These are phyloP conservation scores for Ichthyophonus hoferi DNA, from an alignment of 208 protist genomes.

Conservation along the genomic window DNA sequence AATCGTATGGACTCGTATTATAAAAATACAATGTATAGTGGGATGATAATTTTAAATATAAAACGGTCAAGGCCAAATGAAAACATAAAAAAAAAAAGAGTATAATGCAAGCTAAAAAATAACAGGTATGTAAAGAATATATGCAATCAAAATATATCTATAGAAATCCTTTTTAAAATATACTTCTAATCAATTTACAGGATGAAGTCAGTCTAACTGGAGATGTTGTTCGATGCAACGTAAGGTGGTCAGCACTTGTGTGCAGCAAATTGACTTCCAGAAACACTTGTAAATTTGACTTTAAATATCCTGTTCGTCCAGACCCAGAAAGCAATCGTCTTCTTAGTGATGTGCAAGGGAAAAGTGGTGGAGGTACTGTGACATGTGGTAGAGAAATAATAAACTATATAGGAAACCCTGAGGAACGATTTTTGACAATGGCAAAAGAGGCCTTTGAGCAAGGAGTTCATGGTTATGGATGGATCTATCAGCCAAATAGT, in stretches of 20 bases:
- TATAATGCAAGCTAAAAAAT: too few species aligned
- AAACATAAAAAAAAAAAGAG: too few species aligned
- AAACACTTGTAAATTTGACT: neutral
- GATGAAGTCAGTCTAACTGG: neutral
- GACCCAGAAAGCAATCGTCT: neutral
- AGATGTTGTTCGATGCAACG: neutral
- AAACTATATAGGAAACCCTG: neutral
- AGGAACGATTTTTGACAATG: neutral
- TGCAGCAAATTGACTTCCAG: neutral
- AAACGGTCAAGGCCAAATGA: too few species aligned
- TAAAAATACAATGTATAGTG: too few species aligned
- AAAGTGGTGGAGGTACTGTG: neutral
- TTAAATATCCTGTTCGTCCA: neutral
- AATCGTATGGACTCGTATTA: too few species aligned
- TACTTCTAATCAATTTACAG: too few species aligned
- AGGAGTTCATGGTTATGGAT: neutral
- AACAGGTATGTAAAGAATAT: too few species aligned
- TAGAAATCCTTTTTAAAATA: too few species aligned
- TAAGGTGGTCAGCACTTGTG: neutral
- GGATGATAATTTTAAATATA: too few species aligned
- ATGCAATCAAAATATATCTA: too few species aligned
- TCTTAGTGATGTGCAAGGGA: neutral
- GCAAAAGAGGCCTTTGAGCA: neutral
- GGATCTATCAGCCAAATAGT: neutral
- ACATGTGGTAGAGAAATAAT: neutral